Evolutionary conservation across 192 early-diverging fungal genomes (phyloP).

Genomic region (Coemansia sp.): DNA sequence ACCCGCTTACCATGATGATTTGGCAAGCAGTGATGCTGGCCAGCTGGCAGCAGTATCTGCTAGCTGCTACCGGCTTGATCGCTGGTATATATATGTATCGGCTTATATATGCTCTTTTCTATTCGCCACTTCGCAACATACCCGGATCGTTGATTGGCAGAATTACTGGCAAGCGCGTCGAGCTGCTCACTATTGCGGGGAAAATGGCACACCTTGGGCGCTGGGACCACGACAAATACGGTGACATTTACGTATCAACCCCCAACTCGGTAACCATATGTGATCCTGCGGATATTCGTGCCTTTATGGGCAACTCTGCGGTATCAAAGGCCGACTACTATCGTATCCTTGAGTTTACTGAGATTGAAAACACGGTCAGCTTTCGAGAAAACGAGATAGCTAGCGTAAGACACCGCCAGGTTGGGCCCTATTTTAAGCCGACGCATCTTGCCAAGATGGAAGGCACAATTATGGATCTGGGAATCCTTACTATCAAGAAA

Average conservation of each 20-base stretch:
- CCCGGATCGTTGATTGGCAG: slow-evolving; percentile 27
- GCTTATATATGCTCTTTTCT: slow-evolving; percentile 13
- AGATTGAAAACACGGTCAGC: slow-evolving; percentile 39
- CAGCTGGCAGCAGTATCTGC: no score
- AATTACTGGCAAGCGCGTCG: slow-evolving; percentile 10
- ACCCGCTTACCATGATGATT: no score
- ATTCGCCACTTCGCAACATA: slow-evolving; percentile 31
- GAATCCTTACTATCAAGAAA: slow-evolving; percentile 24
- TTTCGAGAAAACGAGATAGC: slow-evolving; percentile 30
- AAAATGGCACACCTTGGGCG: slow-evolving; percentile 21
- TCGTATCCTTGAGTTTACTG: slow-evolving; percentile 30
- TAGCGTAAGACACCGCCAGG: slow-evolving; percentile 30
- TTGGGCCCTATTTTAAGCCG: slow-evolving; percentile 37
- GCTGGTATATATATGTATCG: slow-evolving; percentile 4
- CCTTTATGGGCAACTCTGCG: slow-evolving; percentile 15
- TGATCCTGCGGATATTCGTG: slow-evolving; percentile 28
- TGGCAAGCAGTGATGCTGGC: no score
- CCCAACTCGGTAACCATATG: slow-evolving; percentile 27
- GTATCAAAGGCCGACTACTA: slow-evolving; percentile 31
- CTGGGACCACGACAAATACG: slow-evolving; percentile 24
- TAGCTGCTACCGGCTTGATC: neutral
- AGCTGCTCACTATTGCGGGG: slow-evolving; percentile 11
- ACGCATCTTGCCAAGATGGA: slow-evolving; percentile 37
- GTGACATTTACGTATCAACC: slow-evolving; percentile 26
- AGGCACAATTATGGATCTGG: slow-evolving; percentile 37